These are phyloP conservation scores for Tanacetum coccineum DNA, from an alignment of 129 eudicot genomes.

Conservation along the genomic window DNA sequence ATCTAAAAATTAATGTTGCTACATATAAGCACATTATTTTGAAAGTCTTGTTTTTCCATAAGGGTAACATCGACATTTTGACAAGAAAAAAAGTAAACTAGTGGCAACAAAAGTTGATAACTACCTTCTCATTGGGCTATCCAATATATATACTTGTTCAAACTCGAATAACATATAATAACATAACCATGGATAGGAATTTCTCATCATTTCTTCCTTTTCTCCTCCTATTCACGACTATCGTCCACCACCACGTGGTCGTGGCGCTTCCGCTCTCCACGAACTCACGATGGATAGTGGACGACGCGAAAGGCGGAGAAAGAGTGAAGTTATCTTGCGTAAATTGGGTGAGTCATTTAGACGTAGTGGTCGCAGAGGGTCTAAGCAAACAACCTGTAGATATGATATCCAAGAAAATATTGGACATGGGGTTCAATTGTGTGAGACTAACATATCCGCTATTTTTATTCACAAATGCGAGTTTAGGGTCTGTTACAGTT, in stretches of 20 bases:
- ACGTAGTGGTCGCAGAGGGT: slow-evolving; percentile 82
- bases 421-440: slow-evolving; percentile 69
- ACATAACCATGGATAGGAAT: slow-evolving; percentile 7
- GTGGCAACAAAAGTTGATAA: background rate
- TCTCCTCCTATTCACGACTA: slow-evolving; percentile 1
- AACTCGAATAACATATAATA: background rate
- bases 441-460: slow-evolving; percentile 89
- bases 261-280: slow-evolving; percentile 65
- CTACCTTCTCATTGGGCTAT: background rate
- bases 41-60: too few species aligned
- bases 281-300: slow-evolving; percentile 80
- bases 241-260: slow-evolving; percentile 8
- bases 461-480: slow-evolving; percentile 54
- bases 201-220: slow-evolving; percentile 17
- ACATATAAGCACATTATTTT: too few species aligned
- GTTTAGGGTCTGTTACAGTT: slow-evolving; percentile 54
- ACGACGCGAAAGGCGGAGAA: slow-evolving; percentile 40
- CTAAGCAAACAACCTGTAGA: slow-evolving; percentile 82
- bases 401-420: slow-evolving; percentile 48
- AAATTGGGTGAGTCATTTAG: slow-evolving; percentile 84
- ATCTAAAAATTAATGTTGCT: too few species aligned
- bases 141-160: slow-evolving; percentile 4
- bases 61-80: slow-evolving; percentile 2
- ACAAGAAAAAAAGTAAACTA: slow-evolving; percentile 1
- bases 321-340: slow-evolving; percentile 84